Evolutionary conservation across 1,284 basidiomycete species (phyloP).

Genomic region (Austropuccinia psidii): DNA sequence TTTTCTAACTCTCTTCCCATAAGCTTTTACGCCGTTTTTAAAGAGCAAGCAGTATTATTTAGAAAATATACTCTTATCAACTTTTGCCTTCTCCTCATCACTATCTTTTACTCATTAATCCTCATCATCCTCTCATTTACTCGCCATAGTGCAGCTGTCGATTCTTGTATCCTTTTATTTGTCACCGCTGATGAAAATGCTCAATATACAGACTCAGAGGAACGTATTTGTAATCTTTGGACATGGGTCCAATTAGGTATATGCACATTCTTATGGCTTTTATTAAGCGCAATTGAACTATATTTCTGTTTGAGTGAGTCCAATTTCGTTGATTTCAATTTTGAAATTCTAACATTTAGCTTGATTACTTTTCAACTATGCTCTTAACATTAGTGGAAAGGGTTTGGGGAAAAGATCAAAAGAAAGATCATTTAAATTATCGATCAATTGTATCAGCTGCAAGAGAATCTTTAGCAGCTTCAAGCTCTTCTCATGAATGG

Average conservation of each 20-base stretch:
- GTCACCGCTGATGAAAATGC: neutral
- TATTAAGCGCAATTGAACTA: neutral
- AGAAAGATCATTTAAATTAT: conserved; percentile 25
- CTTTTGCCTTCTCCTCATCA: neutral
- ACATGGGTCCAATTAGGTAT: conserved; percentile 24
- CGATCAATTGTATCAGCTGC: conserved; percentile 27
- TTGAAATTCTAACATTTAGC: neutral
- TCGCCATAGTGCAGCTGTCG: conserved; percentile 8
- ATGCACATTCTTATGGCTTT: conserved; percentile 22
- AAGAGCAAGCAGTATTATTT: conserved; percentile 19
- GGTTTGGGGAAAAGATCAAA: conserved; percentile 28
- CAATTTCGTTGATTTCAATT: neutral
- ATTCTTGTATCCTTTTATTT: conserved; percentile 24
- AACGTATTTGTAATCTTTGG: conserved; percentile 16
- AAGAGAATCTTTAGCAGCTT: conserved; percentile 1
- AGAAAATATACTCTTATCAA: neutral
- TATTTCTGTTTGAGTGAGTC: conserved; percentile 32
- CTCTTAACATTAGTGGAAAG: neutral
- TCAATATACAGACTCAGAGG: neutral
- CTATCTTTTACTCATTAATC: conserved; percentile 2
- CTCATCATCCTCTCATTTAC: conserved; percentile 27
- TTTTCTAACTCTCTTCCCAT: neutral
- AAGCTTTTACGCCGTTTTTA: conserved; percentile 34
- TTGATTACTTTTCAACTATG: neutral
- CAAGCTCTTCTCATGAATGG: neutral